Conservation (phyloP, 148 eudicot genomes). For the Vaccinium macrocarpon region DNA sequence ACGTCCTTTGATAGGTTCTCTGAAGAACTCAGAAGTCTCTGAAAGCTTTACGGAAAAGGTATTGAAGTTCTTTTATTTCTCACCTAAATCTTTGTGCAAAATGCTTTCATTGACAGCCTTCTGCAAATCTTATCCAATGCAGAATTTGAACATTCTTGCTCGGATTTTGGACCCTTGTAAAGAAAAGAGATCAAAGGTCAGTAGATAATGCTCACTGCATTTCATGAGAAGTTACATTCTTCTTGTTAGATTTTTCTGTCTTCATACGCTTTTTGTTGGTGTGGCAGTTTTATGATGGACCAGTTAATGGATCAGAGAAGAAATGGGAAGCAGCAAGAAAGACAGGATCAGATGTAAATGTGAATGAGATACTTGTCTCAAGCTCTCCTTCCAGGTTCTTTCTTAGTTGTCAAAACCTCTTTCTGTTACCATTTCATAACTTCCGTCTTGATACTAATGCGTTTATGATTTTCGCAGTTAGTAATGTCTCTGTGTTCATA, state of each 20-base stretch:
- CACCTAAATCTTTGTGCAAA: constrained; percentile 1
- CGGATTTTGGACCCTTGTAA: constrained; percentile 71
- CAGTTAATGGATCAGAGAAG: constrained; percentile 56
- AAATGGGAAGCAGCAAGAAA: constrained; percentile 21
- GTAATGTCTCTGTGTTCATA: neutral
- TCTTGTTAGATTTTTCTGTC: neutral
- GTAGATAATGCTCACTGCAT: constrained; percentile 10
- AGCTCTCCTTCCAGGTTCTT: constrained; percentile 31
- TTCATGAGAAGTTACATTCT: neutral
- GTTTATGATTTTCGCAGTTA: neutral
- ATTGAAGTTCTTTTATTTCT: constrained; percentile 12
- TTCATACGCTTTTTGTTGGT: constrained; percentile 2
- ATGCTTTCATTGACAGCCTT: constrained; percentile 1
- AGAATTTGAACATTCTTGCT: constrained; percentile 65
- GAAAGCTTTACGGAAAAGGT: constrained; percentile 53
- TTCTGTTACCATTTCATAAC: neutral
- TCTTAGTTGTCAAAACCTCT: neutral
- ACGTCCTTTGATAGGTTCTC: constrained; percentile 40
- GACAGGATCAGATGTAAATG: constrained; percentile 22
- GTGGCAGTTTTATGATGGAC: constrained; percentile 58
- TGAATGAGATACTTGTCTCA: constrained; percentile 27
- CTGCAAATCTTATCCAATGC: constrained; percentile 27
- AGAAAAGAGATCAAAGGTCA: constrained; percentile 69
- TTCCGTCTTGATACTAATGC: neutral
- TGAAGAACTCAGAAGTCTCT: constrained; percentile 42